Base-by-base conservation (phyloP, 352 stramenopile genomes). In the Aphanomyces astaci region DNA sequence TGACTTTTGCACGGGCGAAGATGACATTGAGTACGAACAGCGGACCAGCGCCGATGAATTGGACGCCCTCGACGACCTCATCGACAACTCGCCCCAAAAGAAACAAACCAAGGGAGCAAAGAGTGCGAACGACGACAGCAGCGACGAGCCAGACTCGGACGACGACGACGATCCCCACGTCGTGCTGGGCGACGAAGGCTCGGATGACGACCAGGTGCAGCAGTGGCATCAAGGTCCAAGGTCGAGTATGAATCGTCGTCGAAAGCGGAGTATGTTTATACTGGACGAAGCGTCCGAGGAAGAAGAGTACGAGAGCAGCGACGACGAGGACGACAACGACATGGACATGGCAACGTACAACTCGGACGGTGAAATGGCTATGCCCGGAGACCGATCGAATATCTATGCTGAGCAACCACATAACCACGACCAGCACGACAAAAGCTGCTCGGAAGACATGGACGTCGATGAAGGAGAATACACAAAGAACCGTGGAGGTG, bases 251-350 rank as follows among this genome's bases (percentile, higher is more conserved):
- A n/a, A n/a, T 67, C 30, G 68, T 63, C 72, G 52, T 63, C 68
- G 1, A 70, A 73, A n/a, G 49, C 73, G 78, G 49, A 87, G 78
- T 60, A 82, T 72, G 1, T 95, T 92, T 71, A 84, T 95, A 57
- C 69, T 92, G 55, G 84, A 95, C 45, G 86, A 95, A 55, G 86
- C 79, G 0, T 81, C 89, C 55, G 81, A 90, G 62, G 81, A 79
- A 9, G 83, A 90, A 46, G 62, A 68, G 10, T 32, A 32, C n/a
- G 62, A 68, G 51, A 68, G 62, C 48, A 68, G 62, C 51, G 62
- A 68, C 15, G 33, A 59, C 49, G 59, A 71, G 51, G 59, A 66
- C 46, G 27, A 59, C 53, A 22, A 48, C 17, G 54, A 46, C 19
- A 28, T 56, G 64, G 70, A 19, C n/a, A n/a, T 54, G 30, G 11